Evolutionary conservation across 1,139 yeast genomes (phyloP).

Genomic region (Pneumocystis wakefieldiae): DNA sequence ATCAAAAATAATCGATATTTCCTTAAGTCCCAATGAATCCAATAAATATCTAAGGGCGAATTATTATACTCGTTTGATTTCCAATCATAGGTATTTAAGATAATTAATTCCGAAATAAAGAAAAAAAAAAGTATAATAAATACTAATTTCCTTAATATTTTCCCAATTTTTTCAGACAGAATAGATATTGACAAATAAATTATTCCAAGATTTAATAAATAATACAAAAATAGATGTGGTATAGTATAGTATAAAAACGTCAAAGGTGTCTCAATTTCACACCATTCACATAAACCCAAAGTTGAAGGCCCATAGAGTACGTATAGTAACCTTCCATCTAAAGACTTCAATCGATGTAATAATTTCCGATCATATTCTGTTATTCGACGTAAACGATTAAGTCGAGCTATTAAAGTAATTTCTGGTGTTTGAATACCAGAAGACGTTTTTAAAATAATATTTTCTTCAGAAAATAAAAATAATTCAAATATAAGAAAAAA

Average conservation of each 20-base stretch:
- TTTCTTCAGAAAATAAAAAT: background rate
- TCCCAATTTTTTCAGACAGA: background rate
- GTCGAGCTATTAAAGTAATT: background rate
- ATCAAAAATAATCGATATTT: background rate
- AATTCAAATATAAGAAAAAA: background rate
- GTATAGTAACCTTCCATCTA: background rate
- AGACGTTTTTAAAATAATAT: background rate
- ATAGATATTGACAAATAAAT: background rate
- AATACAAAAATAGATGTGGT: background rate
- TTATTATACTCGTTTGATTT: background rate
- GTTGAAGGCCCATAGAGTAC: background rate
- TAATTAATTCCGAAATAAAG: background rate
- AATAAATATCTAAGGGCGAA: background rate
- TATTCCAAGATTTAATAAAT: background rate
- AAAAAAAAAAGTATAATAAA: background rate
- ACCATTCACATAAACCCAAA: background rate
- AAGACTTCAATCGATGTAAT: background rate
- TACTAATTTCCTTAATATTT: background rate
- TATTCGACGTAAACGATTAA: background rate
- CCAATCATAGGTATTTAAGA: background rate
- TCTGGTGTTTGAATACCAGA: background rate
- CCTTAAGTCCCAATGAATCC: background rate
- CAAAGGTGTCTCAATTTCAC: background rate
- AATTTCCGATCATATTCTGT: background rate
- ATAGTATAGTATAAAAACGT: background rate